A percentile compares a stretch with the other conserved stretches of the same genome.
Evolutionary conservation across 306 rosid species (phyloP).

Genomic region (Trichosanthes truncata): DNA sequence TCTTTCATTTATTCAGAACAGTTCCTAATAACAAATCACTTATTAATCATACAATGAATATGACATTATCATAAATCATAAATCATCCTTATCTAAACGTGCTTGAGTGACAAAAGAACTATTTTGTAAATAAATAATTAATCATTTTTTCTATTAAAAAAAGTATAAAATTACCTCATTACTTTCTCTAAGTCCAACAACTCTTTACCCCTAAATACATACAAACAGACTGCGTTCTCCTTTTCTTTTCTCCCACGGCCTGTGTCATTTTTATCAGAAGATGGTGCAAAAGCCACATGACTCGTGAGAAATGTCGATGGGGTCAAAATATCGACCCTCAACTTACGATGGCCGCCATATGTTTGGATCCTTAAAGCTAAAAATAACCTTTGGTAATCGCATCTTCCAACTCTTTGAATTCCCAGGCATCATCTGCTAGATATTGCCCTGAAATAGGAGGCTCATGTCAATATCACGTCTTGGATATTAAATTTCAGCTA

Average conservation of each 20-base stretch:
- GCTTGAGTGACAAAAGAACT: not conserved
- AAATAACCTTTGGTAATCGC: slow-evolving; percentile 60
- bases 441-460: slow-evolving; percentile 51
- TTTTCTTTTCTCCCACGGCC: not conserved
- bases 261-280: not conserved
- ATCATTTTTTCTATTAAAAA: not conserved
- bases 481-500: not conserved
- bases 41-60: not conserved
- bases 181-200: not conserved
- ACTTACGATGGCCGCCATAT: not conserved
- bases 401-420: slow-evolving; percentile 76
- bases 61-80: not conserved
- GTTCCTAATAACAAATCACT: not conserved
- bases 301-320: not conserved
- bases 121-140: not conserved
- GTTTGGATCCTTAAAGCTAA: slow-evolving; percentile 11
- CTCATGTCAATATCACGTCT: not conserved
- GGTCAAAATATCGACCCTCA: not conserved
- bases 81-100: not conserved
- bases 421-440: slow-evolving; percentile 92
- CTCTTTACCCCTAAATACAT: not conserved
- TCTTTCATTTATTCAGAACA: not conserved
- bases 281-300: not conserved
- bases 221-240: not conserved
- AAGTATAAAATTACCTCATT: not conserved